phyloP scores from a whole-genome alignment of 768 basidiomycete genomes.

The Rossbeevera mucosa region DNA sequence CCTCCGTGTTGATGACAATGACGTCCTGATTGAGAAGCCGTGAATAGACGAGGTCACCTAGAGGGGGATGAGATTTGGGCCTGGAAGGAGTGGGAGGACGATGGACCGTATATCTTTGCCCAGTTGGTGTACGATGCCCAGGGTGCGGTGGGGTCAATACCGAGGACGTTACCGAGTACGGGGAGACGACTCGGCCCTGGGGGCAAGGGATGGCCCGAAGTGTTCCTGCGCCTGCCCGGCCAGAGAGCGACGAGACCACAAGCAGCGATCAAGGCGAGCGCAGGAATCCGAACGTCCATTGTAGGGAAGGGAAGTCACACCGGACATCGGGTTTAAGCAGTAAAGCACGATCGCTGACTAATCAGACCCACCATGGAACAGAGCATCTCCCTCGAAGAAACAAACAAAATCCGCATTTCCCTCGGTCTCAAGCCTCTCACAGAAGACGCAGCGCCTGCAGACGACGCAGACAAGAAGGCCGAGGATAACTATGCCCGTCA shows the following conservation, averaged over 20 bases:
- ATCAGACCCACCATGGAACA: slow-evolving; percentile 56
- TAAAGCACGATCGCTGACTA: slow-evolving; percentile 7
- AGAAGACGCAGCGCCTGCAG: slow-evolving; percentile 67
- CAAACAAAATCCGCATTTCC: slow-evolving; percentile 91
- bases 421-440: slow-evolving; percentile 92
- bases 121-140: slow-evolving; percentile 33
- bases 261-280: slow-evolving; percentile 8
- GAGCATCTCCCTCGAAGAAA: slow-evolving; percentile 89
- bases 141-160: slow-evolving; percentile 22
- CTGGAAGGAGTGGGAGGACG: slow-evolving; percentile 5
- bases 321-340: neutral
- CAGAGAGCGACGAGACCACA: slow-evolving; percentile 7
- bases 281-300: slow-evolving; percentile 14
- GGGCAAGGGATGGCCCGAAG: slow-evolving; percentile 30
- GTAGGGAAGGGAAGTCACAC: neutral
- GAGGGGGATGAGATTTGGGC: neutral
- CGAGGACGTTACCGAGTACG: slow-evolving; percentile 28
- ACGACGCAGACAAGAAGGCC: slow-evolving; percentile 77
- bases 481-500: slow-evolving; percentile 80
- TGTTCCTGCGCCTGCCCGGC: slow-evolving; percentile 3
- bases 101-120: slow-evolving; percentile 28
- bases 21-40: slow-evolving; percentile 34
- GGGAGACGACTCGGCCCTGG: slow-evolving; percentile 49
- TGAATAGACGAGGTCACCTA: slow-evolving; percentile 37
- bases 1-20: slow-evolving; percentile 38